A percentile compares a stretch with the other conserved stretches of the same genome.
Conservation (phyloP, 2,329 filamentous ascomycete species). For the Ceratocystis ficicola region DNA sequence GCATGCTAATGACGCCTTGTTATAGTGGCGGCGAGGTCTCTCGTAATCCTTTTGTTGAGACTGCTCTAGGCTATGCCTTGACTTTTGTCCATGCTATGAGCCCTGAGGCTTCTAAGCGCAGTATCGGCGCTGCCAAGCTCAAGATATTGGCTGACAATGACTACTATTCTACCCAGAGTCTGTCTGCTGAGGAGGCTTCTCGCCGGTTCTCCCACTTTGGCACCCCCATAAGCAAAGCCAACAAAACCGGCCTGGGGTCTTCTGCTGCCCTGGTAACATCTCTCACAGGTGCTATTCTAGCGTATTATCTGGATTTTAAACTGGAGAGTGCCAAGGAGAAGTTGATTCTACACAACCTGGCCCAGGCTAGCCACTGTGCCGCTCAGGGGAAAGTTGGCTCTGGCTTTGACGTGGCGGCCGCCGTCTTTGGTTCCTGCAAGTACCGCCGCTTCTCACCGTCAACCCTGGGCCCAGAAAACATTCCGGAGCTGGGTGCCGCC, state of each 20-base stretch:
- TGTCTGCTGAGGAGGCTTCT: conserved; percentile 23
- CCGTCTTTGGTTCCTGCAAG: conserved; percentile 79
- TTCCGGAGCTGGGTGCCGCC: conserved; percentile 54
- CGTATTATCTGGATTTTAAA: conserved; percentile 55
- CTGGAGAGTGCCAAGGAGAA: conserved; percentile 27
- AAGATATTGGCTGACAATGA: conserved; percentile 90
- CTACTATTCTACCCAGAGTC: conserved; percentile 66
- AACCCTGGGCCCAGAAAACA: conserved; percentile 43
- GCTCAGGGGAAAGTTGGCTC: conserved; percentile 94
- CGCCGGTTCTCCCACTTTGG: conserved; percentile 64
- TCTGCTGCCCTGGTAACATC: conserved; percentile 88
- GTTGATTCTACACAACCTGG: conserved; percentile 71
- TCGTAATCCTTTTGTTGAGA: conserved; percentile 80
- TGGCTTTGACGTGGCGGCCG: conserved; percentile 88
- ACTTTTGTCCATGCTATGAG: conserved; percentile 55
- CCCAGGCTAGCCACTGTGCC: conserved; percentile 85
- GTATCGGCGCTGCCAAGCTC: conserved; percentile 57
- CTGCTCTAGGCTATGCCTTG: conserved; percentile 73
- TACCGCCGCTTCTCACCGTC: conserved; percentile 87
- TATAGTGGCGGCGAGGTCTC: conserved; percentile 32
- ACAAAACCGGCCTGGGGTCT: conserved; percentile 93
- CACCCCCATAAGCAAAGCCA: conserved; percentile 61
- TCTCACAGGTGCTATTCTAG: conserved; percentile 63
- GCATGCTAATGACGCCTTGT: conserved; percentile 7
- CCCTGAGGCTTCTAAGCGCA: conserved; percentile 29